Evolutionary conservation across 331 rosid species (phyloP).

Genomic region (Quercus phellos): DNA sequence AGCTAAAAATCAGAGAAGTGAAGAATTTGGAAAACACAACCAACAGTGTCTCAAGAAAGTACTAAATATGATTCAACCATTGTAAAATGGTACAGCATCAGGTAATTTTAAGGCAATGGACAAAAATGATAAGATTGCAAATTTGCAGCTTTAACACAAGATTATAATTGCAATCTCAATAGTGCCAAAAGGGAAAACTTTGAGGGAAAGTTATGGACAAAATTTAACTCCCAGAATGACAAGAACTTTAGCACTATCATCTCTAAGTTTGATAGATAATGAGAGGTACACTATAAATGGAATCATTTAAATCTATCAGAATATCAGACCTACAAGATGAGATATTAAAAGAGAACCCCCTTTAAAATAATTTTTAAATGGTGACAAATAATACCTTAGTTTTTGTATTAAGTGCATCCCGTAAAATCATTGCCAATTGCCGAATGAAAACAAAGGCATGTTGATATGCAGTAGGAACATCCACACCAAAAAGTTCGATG

Average conservation of each 20-base stretch:
- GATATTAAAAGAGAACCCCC: background rate
- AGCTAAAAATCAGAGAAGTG: conserved; percentile 14
- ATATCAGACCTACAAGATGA: background rate
- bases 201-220: background rate
- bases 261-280: background rate
- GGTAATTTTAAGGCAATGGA: background rate
- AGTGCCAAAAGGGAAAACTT: background rate
- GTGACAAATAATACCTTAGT: conserved; percentile 58
- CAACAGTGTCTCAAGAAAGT: conserved; percentile 13
- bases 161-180: background rate
- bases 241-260: background rate
- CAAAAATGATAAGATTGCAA: background rate
- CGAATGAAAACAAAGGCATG: conserved; percentile 86
- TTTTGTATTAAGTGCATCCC: conserved; percentile 78
- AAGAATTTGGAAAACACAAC: conserved; percentile 7
- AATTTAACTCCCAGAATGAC: background rate
- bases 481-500: conserved; percentile 69
- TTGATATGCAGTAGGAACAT: conserved; percentile 79
- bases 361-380: background rate
- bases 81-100: background rate
- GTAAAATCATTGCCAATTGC: conserved; percentile 80
- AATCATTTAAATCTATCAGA: background rate
- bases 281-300: background rate
- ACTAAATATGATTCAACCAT: background rate
- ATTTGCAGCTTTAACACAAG: conserved; percentile 15